A percentile compares a stretch with the other conserved stretches of the same genome.
Evolutionary conservation across 805 yeast species (phyloP).

Genomic region (Candida cerambycidarum): DNA sequence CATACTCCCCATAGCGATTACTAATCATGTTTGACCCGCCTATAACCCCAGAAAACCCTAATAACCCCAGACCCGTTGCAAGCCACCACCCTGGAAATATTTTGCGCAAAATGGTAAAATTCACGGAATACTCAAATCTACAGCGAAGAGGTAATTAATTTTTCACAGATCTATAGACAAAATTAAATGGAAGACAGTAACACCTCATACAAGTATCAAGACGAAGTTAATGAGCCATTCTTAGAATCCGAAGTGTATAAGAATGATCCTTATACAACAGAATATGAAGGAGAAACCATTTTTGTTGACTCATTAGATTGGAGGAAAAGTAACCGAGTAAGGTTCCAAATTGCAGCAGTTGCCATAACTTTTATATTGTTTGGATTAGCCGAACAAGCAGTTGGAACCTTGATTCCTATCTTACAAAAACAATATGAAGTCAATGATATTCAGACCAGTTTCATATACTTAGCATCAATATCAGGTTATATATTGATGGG

Average conservation of each 20-base stretch:
- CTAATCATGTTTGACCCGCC: too few species aligned
- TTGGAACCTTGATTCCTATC: slow-evolving; percentile 59
- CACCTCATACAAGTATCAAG: background rate
- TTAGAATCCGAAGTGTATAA: slow-evolving; percentile 4
- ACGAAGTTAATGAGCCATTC: slow-evolving; percentile 12
- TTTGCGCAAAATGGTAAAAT: slow-evolving; percentile 2
- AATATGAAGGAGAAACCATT: slow-evolving; percentile 27
- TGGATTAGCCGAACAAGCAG: slow-evolving; percentile 61
- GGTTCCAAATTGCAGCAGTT: slow-evolving; percentile 43
- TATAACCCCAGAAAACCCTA: too few species aligned
- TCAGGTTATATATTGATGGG: slow-evolving; percentile 58
- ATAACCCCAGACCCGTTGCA: too few species aligned
- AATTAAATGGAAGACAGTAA: background rate
- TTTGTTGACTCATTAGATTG: slow-evolving; percentile 41
- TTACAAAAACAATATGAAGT: slow-evolving; percentile 48
- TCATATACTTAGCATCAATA: slow-evolving; percentile 52
- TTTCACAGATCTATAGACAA: background rate
- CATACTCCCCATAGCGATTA: too few species aligned
- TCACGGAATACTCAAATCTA: slow-evolving; percentile 4
- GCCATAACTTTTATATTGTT: slow-evolving; percentile 43
- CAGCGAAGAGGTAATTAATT: background rate
- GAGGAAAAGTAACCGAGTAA: slow-evolving; percentile 35
- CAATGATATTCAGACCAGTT: slow-evolving; percentile 47
- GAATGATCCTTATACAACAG: slow-evolving; percentile 13
- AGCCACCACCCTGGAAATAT: background rate